Conservation (phyloP, 2,329 filamentous ascomycete species). For the Neofusicoccum parvum region DNA sequence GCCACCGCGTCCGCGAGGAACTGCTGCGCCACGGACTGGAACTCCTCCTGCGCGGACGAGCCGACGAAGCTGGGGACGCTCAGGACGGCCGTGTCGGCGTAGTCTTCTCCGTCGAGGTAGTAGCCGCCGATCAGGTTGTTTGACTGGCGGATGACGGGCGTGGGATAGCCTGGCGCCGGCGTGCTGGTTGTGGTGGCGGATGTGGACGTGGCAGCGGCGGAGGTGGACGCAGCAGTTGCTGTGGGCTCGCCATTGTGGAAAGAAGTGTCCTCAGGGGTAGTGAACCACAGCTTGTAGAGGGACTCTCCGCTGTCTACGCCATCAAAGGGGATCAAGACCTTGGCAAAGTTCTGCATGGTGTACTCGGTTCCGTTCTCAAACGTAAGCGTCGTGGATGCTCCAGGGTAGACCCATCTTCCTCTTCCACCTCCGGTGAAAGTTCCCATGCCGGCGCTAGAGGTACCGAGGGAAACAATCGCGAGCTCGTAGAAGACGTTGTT, state of each 20-base stretch:
- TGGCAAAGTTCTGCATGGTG: slow-evolving; percentile 48
- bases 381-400: slow-evolving; percentile 44
- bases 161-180: slow-evolving; percentile 47
- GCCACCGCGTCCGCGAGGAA: slow-evolving; percentile 47
- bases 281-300: slow-evolving; percentile 42
- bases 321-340: slow-evolving; percentile 41
- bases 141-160: slow-evolving; percentile 41
- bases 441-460: slow-evolving; percentile 44
- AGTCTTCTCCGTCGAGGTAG: slow-evolving; percentile 46
- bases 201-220: slow-evolving; percentile 16
- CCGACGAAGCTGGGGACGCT: slow-evolving; percentile 45
- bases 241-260: slow-evolving; percentile 7
- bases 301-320: slow-evolving; percentile 44
- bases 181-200: slow-evolving; percentile 28
- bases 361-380: slow-evolving; percentile 48
- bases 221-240: neutral
- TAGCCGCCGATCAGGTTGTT: slow-evolving; percentile 49
- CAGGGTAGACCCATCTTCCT: slow-evolving; percentile 47
- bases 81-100: slow-evolving; percentile 49
- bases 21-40: slow-evolving; percentile 45
- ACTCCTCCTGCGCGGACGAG: slow-evolving; percentile 29
- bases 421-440: slow-evolving; percentile 49
- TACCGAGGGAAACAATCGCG: slow-evolving; percentile 44
- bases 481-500: slow-evolving; percentile 50
- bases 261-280: slow-evolving; percentile 27